Base-by-base conservation (phyloP, 192 early-diverging fungal species). In the Pilaira anomala region DNA sequence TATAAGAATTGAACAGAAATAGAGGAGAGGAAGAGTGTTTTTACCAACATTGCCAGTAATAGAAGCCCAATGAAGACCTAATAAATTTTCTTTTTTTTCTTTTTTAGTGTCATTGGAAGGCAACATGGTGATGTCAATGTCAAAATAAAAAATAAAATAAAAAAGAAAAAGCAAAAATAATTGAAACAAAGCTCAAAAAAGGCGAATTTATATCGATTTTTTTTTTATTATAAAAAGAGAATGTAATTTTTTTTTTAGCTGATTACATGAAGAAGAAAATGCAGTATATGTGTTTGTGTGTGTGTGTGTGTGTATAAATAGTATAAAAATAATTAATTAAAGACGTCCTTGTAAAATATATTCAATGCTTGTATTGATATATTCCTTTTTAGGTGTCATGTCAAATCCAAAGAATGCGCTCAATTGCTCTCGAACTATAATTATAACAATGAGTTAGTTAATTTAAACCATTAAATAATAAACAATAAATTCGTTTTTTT, bases 331-430 rank as follows among this genome's bases (percentile, higher is more conserved):
- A 21, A 60, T 29, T 26, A 56, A 56, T 63, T 77, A 81, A 53
- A 81, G 59, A 28, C 68, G 69, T 26, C 68, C 76, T 61, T 76
- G 82, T 48, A 83, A 65, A 56, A 76, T 73, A 64, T 70, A 77
- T 64, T 94, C 92, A 65, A 98, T 97, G 67, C 87, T 88, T 57
- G 81, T 77, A 73, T 97, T 97, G 76, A 98, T 98, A 55, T 82
- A 87, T 30, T 90, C 87, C 76, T 95, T 96, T 51, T 86, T 80
- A 12, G 83, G 78, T 33, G 83, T 87, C 82, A 96, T 78, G 61
- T 99, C 97, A 41, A 92, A 78, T 16, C 88, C 88, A 79, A 97
- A 95, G 62, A 85, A 76, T 19, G 75, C 74, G 60, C 86, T 82
- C 45, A 99, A 76, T 73, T 95, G 85, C 66, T 98, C 92, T 41